Conservation (phyloP, 2,329 filamentous ascomycete genomes). For the Aspergillus fijiensis region DNA sequence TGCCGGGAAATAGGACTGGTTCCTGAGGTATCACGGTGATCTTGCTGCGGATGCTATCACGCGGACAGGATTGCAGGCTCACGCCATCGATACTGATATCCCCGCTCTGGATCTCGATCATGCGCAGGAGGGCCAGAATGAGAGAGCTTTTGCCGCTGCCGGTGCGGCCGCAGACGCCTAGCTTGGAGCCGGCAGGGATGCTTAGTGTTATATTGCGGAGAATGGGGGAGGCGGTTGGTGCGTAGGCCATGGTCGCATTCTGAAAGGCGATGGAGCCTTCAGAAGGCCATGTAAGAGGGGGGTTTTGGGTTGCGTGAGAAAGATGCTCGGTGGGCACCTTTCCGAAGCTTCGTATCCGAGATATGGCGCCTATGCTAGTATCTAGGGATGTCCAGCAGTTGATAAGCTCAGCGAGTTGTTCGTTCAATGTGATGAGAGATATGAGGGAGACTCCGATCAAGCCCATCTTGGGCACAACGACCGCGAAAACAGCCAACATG, state of each 20-base stretch:
- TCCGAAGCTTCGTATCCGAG: background rate
- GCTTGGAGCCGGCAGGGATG: background rate
- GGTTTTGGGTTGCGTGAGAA: background rate
- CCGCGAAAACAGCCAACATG: background rate
- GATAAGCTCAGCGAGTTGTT: background rate
- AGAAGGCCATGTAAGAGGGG: background rate
- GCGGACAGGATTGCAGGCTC: slow-evolving; percentile 1
- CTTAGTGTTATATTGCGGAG: background rate
- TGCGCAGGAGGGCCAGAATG: background rate
- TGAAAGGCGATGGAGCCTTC: background rate
- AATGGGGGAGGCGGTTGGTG: background rate
- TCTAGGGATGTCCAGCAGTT: slow-evolving; percentile 1
- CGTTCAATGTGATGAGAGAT: background rate
- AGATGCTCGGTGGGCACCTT: background rate
- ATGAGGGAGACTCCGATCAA: background rate
- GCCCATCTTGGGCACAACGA: background rate
- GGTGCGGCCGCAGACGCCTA: background rate
- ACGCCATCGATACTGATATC: background rate
- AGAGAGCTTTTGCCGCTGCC: slow-evolving; percentile 2
- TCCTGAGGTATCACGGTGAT: slow-evolving; percentile 1
- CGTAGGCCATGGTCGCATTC: background rate
- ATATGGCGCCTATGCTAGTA: background rate
- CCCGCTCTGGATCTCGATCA: background rate
- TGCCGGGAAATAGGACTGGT: background rate
- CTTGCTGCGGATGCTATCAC: background rate